phyloP scores from a whole-genome alignment of 306 rosid genomes.

The Quercus aquifolioides region DNA sequence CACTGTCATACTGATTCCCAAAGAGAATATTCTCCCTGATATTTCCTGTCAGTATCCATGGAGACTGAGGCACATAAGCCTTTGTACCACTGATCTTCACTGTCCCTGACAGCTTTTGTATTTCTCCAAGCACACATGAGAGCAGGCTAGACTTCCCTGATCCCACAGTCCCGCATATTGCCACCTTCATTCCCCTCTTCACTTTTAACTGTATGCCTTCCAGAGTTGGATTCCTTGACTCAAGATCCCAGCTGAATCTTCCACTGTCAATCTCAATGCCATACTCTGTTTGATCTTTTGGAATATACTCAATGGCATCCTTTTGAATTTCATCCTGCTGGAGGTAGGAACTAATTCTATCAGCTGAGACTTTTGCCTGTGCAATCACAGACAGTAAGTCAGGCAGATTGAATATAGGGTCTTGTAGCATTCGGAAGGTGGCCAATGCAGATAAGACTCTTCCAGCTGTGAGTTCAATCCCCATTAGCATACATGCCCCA shows the following conservation, averaged over 20 bases:
- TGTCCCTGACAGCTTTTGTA: constrained; percentile 64
- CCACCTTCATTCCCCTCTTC: constrained; percentile 94
- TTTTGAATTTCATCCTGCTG: constrained; percentile 76
- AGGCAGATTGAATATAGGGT: constrained; percentile 83
- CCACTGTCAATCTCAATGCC: constrained; percentile 65
- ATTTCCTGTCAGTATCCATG: constrained; percentile 92
- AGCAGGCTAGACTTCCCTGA: constrained; percentile 90
- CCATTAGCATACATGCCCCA: constrained; percentile 68
- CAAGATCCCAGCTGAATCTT: constrained; percentile 82
- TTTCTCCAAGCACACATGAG: constrained; percentile 72
- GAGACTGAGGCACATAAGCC: constrained; percentile 91
- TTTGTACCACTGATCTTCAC: constrained; percentile 85
- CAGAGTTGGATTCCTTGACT: constrained; percentile 51
- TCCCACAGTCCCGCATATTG: constrained; percentile 92
- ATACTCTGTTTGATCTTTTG: constrained; percentile 54
- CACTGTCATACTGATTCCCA: constrained; percentile 58
- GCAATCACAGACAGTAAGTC: constrained; percentile 81
- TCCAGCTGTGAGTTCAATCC: constrained; percentile 85
- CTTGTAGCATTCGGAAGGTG: constrained; percentile 87
- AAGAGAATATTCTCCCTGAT: constrained; percentile 79
- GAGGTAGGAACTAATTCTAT: constrained; percentile 72
- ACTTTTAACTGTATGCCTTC: constrained; percentile 62
- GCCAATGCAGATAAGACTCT: constrained; percentile 89
- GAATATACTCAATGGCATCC: constrained; percentile 54
- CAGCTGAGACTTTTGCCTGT: constrained; percentile 89